These are phyloP conservation scores for Bjerkandera adusta DNA, from an alignment of 1,284 basidiomycete species.

Conservation along the genomic window DNA sequence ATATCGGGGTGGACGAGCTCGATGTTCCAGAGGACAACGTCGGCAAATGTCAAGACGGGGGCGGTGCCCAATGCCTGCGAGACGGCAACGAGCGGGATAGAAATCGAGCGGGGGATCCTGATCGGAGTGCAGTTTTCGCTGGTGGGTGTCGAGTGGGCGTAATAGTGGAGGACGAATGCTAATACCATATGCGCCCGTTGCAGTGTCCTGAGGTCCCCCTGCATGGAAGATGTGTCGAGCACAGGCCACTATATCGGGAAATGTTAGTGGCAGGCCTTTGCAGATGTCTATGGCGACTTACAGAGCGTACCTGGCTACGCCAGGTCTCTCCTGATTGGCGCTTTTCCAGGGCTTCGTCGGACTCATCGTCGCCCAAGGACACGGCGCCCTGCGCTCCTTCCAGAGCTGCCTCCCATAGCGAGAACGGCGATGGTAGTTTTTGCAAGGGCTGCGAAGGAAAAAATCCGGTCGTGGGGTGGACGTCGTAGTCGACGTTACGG, in stretches of 20 bases:
- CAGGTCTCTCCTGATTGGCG: constrained; percentile 59
- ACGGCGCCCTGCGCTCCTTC: constrained; percentile 54
- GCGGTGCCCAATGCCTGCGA: constrained; percentile 82
- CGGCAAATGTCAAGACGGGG: constrained; percentile 93
- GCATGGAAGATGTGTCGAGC: constrained; percentile 54
- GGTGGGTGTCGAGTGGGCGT: constrained; percentile 76
- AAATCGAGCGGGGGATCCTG: constrained; percentile 72
- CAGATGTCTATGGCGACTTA: constrained; percentile 37
- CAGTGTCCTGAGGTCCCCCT: constrained; percentile 53
- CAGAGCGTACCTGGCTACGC: constrained; percentile 63
- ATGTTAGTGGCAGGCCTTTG: constrained; percentile 11
- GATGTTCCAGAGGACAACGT: constrained; percentile 97
- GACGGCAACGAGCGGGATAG: constrained; percentile 79
- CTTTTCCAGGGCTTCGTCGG: constrained; percentile 46
- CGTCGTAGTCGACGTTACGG: constrained; percentile 29
- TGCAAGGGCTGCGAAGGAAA: constrained; percentile 73
- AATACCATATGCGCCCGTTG: constrained; percentile 89
- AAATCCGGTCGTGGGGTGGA: constrained; percentile 71
- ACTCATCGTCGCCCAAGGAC: constrained; percentile 59
- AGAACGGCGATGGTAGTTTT: constrained; percentile 53
- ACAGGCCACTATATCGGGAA: constrained; percentile 60
- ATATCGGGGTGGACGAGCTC: constrained; percentile 53
- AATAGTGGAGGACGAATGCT: constrained; percentile 88
- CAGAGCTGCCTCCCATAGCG: constrained; percentile 75
- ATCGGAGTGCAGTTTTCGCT: constrained; percentile 39